phyloP scores from a whole-genome alignment of 352 stramenopile species.

The Pythium phragmitis region DNA sequence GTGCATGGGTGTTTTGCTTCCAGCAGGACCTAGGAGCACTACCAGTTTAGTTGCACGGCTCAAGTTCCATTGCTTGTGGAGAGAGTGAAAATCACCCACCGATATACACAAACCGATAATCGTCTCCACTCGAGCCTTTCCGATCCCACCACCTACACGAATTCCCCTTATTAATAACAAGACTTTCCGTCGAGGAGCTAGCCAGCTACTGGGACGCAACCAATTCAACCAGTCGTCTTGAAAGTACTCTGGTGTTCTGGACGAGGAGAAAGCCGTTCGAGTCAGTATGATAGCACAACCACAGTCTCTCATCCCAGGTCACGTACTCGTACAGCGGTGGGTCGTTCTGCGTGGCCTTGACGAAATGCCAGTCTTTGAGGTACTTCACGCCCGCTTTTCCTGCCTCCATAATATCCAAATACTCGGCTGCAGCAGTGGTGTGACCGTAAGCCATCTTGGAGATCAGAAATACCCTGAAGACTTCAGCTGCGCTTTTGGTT shows the following conservation, averaged over 20 bases:
- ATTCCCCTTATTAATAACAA: not conserved
- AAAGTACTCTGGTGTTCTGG: constrained; percentile 84
- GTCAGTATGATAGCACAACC: not conserved
- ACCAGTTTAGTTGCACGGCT: not conserved
- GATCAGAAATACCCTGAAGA: not conserved
- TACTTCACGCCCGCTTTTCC: constrained; percentile 56
- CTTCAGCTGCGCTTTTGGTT: not conserved
- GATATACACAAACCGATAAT: constrained; percentile 98
- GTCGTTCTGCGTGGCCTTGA: constrained; percentile 43
- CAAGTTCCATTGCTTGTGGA: not conserved
- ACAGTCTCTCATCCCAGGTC: constrained; percentile 9
- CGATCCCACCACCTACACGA: constrained; percentile 69
- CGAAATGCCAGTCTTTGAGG: constrained; percentile 88
- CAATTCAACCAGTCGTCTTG: constrained; percentile 92
- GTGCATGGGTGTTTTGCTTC: constrained; percentile 92
- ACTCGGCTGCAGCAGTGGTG: constrained; percentile 41
- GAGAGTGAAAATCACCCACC: constrained; percentile 34
- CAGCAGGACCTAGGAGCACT: constrained; percentile 56
- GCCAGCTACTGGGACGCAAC: constrained; percentile 28
- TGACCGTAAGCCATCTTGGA: not conserved
- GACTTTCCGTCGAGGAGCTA: not conserved
- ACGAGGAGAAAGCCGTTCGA: constrained; percentile 8
- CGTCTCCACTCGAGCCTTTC: constrained; percentile 59
- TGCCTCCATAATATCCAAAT: constrained; percentile 56
- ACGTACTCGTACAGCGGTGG: constrained; percentile 60